Conservation (phyloP, 202 grass and related monocot species). For the Setaria italica region DNA sequence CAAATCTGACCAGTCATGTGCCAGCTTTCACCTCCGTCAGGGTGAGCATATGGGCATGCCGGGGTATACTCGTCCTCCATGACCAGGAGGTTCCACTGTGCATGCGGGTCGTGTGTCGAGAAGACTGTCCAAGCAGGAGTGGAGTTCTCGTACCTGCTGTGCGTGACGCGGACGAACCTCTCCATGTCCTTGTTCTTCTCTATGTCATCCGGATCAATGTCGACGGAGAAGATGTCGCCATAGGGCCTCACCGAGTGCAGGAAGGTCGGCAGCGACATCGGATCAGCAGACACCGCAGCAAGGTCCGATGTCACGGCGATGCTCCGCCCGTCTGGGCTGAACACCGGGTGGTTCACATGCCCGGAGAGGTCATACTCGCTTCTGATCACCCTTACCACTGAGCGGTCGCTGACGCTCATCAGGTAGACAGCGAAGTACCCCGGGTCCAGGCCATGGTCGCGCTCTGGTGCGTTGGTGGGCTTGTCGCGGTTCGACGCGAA, state of each 20-base stretch:
- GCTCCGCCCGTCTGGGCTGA: slow-evolving; percentile 34
- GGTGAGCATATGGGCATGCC: slow-evolving; percentile 12
- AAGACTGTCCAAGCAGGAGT: neutral
- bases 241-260: slow-evolving; percentile 31
- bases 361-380: slow-evolving; percentile 10
- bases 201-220: neutral
- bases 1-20: slow-evolving; percentile 24
- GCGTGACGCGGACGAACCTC: neutral
- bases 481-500: slow-evolving; percentile 50
- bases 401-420: slow-evolving; percentile 10
- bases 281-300: slow-evolving; percentile 1
- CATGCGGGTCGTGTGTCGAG: slow-evolving; percentile 6
- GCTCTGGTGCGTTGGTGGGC: neutral
- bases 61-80: slow-evolving; percentile 18
- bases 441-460: slow-evolving; percentile 36
- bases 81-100: slow-evolving; percentile 23
- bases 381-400: neutral
- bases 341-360: slow-evolving; percentile 53
- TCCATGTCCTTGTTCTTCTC: neutral
- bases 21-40: neutral
- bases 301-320: slow-evolving; percentile 41
- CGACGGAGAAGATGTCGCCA: neutral
- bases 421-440: slow-evolving; percentile 52
- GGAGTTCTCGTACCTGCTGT: slow-evolving; percentile 11
- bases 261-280: slow-evolving; percentile 34